Evolutionary conservation across 495 filamentous ascomycete species (phyloP), one percentile per base, ranked within the genome.

Genomic region (Gamarada debralockiae): DNA sequence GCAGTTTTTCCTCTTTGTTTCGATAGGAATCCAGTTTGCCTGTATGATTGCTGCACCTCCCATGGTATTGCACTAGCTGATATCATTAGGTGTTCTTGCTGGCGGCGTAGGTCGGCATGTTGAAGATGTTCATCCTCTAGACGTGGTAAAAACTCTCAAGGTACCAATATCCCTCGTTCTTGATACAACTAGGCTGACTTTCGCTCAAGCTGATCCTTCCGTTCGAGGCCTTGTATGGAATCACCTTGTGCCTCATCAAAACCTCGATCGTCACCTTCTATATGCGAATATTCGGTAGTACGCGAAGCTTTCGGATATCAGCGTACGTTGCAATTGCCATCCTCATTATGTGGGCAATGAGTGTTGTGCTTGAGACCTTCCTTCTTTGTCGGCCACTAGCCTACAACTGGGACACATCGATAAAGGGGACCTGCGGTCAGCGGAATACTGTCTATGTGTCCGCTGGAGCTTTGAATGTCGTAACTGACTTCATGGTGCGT

Each of bases 261-360:
- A 40, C 9, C 37, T 40, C 37, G 9, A 17, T 40, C 9, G 20
- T 40, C 37, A n/a, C 12, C 37, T 40, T 40, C 37, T 40, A 40
- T 15, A 10, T 40, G n/a, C 37, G 37, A 18, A 18, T 40, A 10
- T 40, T 40, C 20, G 37, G 37, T 17, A 18, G 20, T 15, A 40
- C 8, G 20, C 5, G 20, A 10, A 7, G 12, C 12, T 40, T 40
- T 40, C 37, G 37, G 4, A 40, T 10, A 40, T 40, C 37, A 40
- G 37, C 37, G 5, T 40, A 40, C n/a, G 37, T 18, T 18, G 37
- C 37, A 6, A 40, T 40, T 17, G 37, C 20, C 6, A 18, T 40
- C 37, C 37, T 40, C 37, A 18, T 40, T 5, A 40, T 40, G 42
- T 45, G 42, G 42, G 42, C 42, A 6, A 45, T 45, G 6, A 45